Evolutionary conservation across 1,139 yeast species (phyloP).

Genomic region (Suhomyces anneliseae): DNA sequence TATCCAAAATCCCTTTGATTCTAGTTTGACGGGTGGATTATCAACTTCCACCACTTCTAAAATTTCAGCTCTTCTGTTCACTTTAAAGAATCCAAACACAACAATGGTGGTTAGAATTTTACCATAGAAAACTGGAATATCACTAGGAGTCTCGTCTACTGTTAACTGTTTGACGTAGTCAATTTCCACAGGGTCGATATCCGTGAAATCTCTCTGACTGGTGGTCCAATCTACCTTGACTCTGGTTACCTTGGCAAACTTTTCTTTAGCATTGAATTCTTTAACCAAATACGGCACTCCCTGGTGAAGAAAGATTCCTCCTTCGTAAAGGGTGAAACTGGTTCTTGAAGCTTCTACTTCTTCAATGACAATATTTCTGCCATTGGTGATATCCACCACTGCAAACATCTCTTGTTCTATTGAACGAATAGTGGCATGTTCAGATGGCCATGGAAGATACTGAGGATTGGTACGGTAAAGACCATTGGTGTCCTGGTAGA

Average conservation of each 20-base stretch:
- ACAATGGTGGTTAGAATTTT: slow-evolving; percentile 65
- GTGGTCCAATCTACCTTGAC: slow-evolving; percentile 96
- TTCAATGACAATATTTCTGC: slow-evolving; percentile 75
- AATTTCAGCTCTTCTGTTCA: slow-evolving; percentile 72
- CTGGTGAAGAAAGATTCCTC: slow-evolving; percentile 92
- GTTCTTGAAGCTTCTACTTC: slow-evolving; percentile 89
- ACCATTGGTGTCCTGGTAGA: slow-evolving; percentile 50
- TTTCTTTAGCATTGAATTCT: slow-evolving; percentile 74
- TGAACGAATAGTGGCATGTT: slow-evolving; percentile 73
- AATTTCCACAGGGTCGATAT: slow-evolving; percentile 81
- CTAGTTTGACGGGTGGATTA: slow-evolving; percentile 73
- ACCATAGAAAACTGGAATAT: slow-evolving; percentile 75
- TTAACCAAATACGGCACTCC: slow-evolving; percentile 86
- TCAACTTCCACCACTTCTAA: slow-evolving; percentile 91
- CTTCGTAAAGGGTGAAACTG: slow-evolving; percentile 89
- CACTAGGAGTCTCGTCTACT: slow-evolving; percentile 30
- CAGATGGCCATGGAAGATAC: slow-evolving; percentile 80
- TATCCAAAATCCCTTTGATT: slow-evolving; percentile 87
- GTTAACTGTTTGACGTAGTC: slow-evolving; percentile 59
- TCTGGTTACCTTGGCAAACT: slow-evolving; percentile 77
- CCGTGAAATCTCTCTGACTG: slow-evolving; percentile 85
- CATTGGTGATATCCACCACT: slow-evolving; percentile 82
- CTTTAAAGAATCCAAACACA: slow-evolving; percentile 91
- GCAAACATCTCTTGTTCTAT: slow-evolving; percentile 79
- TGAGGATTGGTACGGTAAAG: slow-evolving; percentile 59